A percentile compares a stretch with the other conserved stretches of the same genome.
phyloP scores from a whole-genome alignment of 352 stramenopile species.

The Phytophthora gonapodyides region DNA sequence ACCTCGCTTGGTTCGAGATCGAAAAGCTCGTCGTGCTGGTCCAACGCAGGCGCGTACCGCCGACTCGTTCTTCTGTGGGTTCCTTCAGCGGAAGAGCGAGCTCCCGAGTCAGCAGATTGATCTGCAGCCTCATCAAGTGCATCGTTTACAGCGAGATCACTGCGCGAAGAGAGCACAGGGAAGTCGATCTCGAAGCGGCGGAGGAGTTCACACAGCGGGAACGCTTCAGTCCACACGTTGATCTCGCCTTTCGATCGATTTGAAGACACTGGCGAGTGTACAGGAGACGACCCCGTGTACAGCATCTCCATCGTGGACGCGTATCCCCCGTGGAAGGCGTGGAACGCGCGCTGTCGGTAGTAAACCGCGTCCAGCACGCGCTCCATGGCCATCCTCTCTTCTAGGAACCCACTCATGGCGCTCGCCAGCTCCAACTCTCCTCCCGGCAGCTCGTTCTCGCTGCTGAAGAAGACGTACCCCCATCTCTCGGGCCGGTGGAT shows the following conservation, averaged over 20 bases:
- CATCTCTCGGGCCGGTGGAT: constrained; percentile 79
- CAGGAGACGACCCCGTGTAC: constrained; percentile 25
- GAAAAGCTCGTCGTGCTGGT: constrained; percentile 25
- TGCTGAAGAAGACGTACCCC: constrained; percentile 71
- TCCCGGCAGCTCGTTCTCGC: constrained; percentile 41
- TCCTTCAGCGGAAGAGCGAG: background rate
- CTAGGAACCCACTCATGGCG: constrained; percentile 44
- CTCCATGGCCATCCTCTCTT: constrained; percentile 61
- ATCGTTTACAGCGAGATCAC: constrained; percentile 13
- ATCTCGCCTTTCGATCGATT: background rate
- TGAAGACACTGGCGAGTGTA: constrained; percentile 4
- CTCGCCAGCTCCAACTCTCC: constrained; percentile 46
- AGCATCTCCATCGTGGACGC: constrained; percentile 48
- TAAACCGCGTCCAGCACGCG: constrained; percentile 67
- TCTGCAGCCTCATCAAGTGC: background rate
- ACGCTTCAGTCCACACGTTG: constrained; percentile 18
- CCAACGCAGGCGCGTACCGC: constrained; percentile 31
- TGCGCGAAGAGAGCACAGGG: constrained; percentile 32
- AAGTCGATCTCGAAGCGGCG: constrained; percentile 38
- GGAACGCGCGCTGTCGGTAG: constrained; percentile 65
- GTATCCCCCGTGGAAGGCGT: constrained; percentile 43
- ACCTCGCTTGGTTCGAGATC: background rate
- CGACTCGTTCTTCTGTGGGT: constrained; percentile 10
- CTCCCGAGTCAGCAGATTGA: constrained; percentile 2
- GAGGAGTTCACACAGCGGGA: constrained; percentile 38